A percentile compares a stretch with the other conserved stretches of the same genome.
phyloP scores from a whole-genome alignment of 805 yeast genomes.

The Debaryomyces prosopidis region DNA sequence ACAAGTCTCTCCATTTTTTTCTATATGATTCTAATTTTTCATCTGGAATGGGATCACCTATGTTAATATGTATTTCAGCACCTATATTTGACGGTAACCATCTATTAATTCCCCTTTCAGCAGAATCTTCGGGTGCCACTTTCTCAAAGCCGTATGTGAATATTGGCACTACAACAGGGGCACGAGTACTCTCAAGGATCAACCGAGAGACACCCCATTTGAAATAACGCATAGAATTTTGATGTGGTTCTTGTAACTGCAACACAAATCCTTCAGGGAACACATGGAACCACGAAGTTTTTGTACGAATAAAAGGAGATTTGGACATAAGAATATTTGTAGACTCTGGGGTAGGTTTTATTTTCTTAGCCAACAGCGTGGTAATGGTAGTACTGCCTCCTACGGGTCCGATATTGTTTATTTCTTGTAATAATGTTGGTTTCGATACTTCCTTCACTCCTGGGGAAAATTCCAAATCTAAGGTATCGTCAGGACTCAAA shows the following conservation, averaged over 20 bases:
- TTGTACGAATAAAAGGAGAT: conserved; percentile 58
- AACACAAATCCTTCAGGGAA: conserved; percentile 95
- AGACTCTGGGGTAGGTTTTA: conserved; percentile 29
- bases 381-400: conserved; percentile 4
- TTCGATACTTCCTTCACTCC: conserved; percentile 27
- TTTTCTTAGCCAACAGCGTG: conserved; percentile 17
- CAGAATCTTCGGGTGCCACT: conserved; percentile 75
- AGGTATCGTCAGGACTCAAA: conserved; percentile 74
- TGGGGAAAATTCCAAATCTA: conserved; percentile 44
- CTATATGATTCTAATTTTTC: conserved; percentile 59
- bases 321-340: conserved; percentile 32
- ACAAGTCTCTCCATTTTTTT: conserved; percentile 65
- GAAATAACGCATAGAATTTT: conserved; percentile 89
- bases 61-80: conserved; percentile 61
- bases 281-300: conserved; percentile 88
- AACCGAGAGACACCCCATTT: conserved; percentile 93
- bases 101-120: conserved; percentile 54
- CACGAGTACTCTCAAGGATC: conserved; percentile 74
- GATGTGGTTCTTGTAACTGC: conserved; percentile 76
- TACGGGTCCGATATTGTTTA: conserved; percentile 17
- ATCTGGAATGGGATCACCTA: conserved; percentile 74
- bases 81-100: conserved; percentile 66
- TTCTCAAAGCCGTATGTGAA: conserved; percentile 85
- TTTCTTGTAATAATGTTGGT: conserved; percentile 42
- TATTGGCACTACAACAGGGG: conserved; percentile 87